Evolutionary conservation across 768 basidiomycete species (phyloP), one percentile per base, ranked within the genome.

Genomic region (Phylloporus arenicola): DNA sequence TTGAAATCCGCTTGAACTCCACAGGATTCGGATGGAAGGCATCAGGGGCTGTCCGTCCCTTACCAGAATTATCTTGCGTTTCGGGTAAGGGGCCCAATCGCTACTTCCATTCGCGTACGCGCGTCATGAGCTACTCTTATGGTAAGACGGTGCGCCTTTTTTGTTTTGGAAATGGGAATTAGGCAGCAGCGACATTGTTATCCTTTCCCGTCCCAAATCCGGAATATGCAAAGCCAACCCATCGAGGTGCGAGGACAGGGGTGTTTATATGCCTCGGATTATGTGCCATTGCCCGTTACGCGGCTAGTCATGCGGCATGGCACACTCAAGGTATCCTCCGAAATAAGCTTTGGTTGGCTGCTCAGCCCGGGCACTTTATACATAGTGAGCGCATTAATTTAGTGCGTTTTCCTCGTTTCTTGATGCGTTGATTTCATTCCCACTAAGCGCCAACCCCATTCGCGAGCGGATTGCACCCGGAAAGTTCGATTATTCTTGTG

Each of bases 181-280:
- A 7, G 14, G 33, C 33, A 14, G 13, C 14, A 14, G n/a, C n/a
- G 33, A 34, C 14, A 3, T 6, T 33, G 31, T 14, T 16, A 34
- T 7, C n/a, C 34, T 35, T 35, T 6, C 34, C n/a, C n/a, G n/a
- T n/a, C 30, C 74, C 93, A 19, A 78, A 83, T 44, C 88, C 90
- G 6, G 79, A 85, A 61, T 91, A 91, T 63, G 73, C 83, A 19
- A 84, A 82, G 54, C 83, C 88, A 5, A 77, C 79, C 3, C 86
- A 87, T 64, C 78, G 91, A 22, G 80, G 83, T 57, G 80, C 84
- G 43, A 81, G 93, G 22, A 92, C 90, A 13, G 65, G 72, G 31
- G 79, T 91, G 14, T 96, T 94, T 72, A 78, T 92, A 55, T 78
- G 74, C 10, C 78, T 95, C 24, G 92, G 92, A 12, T 64, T 87